These are phyloP conservation scores for Trichoderma erinaceum DNA, from an alignment of 495 filamentous ascomycete genomes.

Conservation along the genomic window DNA sequence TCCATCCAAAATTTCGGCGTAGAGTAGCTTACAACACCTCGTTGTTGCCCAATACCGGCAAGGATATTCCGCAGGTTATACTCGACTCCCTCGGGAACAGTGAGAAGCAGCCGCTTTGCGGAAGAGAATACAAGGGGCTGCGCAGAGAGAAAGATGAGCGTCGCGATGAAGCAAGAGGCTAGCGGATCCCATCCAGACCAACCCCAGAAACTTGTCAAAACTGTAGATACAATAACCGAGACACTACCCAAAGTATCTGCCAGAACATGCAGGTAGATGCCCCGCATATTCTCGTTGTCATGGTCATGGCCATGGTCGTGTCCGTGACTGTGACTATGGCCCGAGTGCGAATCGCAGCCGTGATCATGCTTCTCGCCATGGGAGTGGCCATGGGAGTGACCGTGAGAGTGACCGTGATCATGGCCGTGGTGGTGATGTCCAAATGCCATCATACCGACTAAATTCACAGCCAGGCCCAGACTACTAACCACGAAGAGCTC, in stretches of 20 bases:
- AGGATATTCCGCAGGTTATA: slow-evolving; percentile 83
- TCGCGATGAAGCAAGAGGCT: slow-evolving; percentile 87
- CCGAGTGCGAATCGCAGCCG: slow-evolving; percentile 21
- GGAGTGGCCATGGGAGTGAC: slow-evolving; percentile 26
- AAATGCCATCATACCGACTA: slow-evolving; percentile 87
- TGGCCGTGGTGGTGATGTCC: slow-evolving; percentile 67
- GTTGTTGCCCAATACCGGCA: slow-evolving; percentile 70
- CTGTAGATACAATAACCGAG: slow-evolving; percentile 87
- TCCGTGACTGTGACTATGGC: slow-evolving; percentile 29
- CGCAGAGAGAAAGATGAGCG: slow-evolving; percentile 83
- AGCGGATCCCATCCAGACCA: slow-evolving; percentile 96
- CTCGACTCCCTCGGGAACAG: slow-evolving; percentile 78
- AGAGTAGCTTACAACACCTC: slow-evolving; percentile 79
- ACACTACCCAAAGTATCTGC: slow-evolving; percentile 93
- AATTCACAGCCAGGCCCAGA: slow-evolving; percentile 78
- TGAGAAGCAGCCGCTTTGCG: slow-evolving; percentile 73
- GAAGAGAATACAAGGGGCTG: slow-evolving; percentile 81
- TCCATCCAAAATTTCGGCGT: slow-evolving; percentile 94
- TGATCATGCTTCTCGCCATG: slow-evolving; percentile 31
- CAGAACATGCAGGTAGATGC: slow-evolving; percentile 95
- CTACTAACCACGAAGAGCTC: slow-evolving; percentile 85
- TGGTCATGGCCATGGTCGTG: slow-evolving; percentile 48
- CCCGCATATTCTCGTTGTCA: slow-evolving; percentile 97
- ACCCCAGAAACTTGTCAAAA: slow-evolving; percentile 74
- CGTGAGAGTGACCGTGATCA: slow-evolving; percentile 48